These are phyloP conservation scores for Kodamaea laetipori DNA, from an alignment of 805 yeast species.

Conservation along the genomic window DNA sequence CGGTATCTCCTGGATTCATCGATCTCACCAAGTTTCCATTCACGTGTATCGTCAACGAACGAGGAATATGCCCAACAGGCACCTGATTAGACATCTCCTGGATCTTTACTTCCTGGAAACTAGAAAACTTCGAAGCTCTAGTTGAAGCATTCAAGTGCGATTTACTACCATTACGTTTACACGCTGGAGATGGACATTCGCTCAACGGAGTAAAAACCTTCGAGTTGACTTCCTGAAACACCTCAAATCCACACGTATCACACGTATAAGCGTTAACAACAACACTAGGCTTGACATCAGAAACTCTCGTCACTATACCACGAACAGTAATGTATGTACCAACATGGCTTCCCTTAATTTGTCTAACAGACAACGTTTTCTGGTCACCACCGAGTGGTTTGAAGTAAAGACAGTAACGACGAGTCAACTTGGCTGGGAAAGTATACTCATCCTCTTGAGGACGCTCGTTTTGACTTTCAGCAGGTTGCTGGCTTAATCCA, in stretches of 20 bases:
- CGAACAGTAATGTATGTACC: constrained; percentile 89
- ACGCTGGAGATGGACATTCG: constrained; percentile 83
- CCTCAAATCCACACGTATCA: constrained; percentile 95
- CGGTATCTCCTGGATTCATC: constrained; percentile 91
- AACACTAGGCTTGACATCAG: constrained; percentile 94
- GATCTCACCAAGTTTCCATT: constrained; percentile 88
- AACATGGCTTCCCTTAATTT: constrained; percentile 76
- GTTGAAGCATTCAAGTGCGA: constrained; percentile 93
- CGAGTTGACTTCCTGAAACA: constrained; percentile 90
- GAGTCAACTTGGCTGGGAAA: constrained; percentile 83
- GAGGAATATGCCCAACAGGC: constrained; percentile 97
- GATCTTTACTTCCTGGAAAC: constrained; percentile 92
- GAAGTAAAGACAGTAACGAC: constrained; percentile 86
- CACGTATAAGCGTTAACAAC: constrained; percentile 94
- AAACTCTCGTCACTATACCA: constrained; percentile 93
- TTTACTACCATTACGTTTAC: constrained; percentile 74
- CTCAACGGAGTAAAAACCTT: constrained; percentile 82
- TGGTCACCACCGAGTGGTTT: constrained; percentile 62
- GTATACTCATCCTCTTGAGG: constrained; percentile 40
- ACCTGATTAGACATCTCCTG: constrained; percentile 96
- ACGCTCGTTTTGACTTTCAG: constrained; percentile 11
- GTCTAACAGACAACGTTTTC: constrained; percentile 83
- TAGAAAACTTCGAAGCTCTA: constrained; percentile 91
- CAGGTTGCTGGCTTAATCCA: constrained; percentile 27
- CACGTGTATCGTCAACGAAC: constrained; percentile 82